Conservation (phyloP, 2,329 filamentous ascomycete species). For the Alternaria arborescens region DNA sequence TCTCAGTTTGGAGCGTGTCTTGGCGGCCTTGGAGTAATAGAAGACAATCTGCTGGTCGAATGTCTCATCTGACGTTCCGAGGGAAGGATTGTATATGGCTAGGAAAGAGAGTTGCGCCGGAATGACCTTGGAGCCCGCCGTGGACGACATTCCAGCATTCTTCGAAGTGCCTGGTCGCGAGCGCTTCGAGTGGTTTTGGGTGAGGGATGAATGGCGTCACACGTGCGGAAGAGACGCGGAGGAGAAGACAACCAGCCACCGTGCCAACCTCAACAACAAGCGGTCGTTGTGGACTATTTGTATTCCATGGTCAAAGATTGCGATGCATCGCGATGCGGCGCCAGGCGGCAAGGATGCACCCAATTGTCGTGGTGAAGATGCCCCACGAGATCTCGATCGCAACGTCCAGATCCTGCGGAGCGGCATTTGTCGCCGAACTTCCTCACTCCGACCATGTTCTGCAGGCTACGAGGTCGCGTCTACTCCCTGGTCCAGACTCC, state of each 20-base stretch:
- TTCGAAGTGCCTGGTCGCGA: conserved; percentile 10
- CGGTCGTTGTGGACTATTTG: conserved; percentile 14
- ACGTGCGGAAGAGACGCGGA: conserved; percentile 9
- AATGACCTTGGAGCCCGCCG: conserved; percentile 55
- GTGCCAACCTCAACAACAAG: conserved; percentile 4
- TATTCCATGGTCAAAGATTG: conserved; percentile 5
- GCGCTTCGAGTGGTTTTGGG: conserved; percentile 5
- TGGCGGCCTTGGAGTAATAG: conserved; percentile 71
- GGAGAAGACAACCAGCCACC: conserved; percentile 3
- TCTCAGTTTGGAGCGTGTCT: conserved; percentile 40
- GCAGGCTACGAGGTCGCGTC: conserved; percentile 30
- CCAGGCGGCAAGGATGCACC: conserved; percentile 6
- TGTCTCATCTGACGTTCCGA: conserved; percentile 76
- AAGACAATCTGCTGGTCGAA: conserved; percentile 88
- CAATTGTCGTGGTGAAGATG: conserved; percentile 14
- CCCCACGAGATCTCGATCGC: conserved; percentile 20
- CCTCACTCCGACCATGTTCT: conserved; percentile 21
- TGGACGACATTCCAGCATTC: conserved; percentile 36
- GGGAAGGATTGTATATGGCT: conserved; percentile 91
- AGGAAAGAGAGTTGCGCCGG: conserved; percentile 91
- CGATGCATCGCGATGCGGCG: conserved; percentile 8
- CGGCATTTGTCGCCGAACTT: conserved; percentile 13
- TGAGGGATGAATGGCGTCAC: conserved; percentile 15
- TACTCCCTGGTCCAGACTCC: conserved; percentile 25
- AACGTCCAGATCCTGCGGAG: conserved; percentile 6